Percentiles rank a stretch among this genome's conserved stretches.
phyloP scores from a whole-genome alignment of 2,329 filamentous ascomycete species.

The Parastagonospora nodorum region DNA sequence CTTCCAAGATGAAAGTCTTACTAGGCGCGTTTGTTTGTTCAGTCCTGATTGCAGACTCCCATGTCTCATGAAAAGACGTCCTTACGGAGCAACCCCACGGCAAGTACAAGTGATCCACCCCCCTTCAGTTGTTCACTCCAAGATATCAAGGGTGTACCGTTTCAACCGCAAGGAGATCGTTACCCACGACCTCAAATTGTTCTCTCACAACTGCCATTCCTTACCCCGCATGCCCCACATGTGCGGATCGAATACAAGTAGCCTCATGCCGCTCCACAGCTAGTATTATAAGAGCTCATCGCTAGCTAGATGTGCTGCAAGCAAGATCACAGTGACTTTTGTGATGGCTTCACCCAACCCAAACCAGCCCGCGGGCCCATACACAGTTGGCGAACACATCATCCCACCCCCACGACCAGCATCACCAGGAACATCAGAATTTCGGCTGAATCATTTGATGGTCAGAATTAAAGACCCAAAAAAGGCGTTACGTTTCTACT shows the following conservation, averaged over 20 bases:
- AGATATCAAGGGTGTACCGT: too few species aligned
- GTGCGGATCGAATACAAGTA: not conserved
- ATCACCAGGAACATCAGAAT: conserved; percentile 33
- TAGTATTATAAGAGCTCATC: not conserved
- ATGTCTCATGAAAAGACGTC: too few species aligned
- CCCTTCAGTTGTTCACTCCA: too few species aligned
- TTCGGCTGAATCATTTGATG: conserved; percentile 42
- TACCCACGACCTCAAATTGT: too few species aligned
- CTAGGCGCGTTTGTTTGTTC: too few species aligned
- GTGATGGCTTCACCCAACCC: conserved; percentile 18
- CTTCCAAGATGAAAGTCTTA: too few species aligned
- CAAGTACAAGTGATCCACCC: too few species aligned
- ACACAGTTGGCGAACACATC: conserved; percentile 27
- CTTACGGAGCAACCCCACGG: too few species aligned
- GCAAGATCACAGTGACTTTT: not conserved
- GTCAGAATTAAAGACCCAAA: conserved; percentile 38
- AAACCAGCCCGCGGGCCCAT: conserved; percentile 27
- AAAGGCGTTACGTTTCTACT: conserved; percentile 37
- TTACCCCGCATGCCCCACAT: conserved; percentile 18
- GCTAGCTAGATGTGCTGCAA: not conserved
- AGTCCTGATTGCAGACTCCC: too few species aligned
- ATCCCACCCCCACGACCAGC: conserved; percentile 28
- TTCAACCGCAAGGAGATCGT: too few species aligned
- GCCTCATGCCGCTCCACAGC: not conserved
- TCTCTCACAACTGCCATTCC: not conserved